Base-by-base conservation (phyloP, 2,329 filamentous ascomycete species). In the Diplodia corticola region DNA sequence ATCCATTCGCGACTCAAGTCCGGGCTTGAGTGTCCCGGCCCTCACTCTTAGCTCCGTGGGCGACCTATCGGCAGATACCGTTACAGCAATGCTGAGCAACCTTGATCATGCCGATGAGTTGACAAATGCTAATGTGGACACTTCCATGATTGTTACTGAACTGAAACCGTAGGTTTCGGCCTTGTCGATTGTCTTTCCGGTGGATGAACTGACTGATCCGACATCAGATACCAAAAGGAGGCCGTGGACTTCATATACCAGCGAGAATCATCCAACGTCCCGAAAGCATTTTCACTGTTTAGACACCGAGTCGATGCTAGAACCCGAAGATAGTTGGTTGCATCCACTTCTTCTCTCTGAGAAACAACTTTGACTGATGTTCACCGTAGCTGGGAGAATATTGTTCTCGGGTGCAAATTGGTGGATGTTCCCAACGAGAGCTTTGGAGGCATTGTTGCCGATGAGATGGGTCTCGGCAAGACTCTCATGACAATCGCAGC, bases 391-490 rank as follows among this genome's bases (percentile, higher is more conserved):
- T 46, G n/a, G 2, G 40, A 46, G 55, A 64, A 65, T n/a, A 15
- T 17, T 12, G 24, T 65, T 13, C 13, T 28, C 44, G 63, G 63
- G 10, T 13, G 30, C 17, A 54, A 24, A 54, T 55, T 28, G 20
- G 7, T 35, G 20, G 26, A 17, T 15, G 13, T 6, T 13, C 69
- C 69, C 7, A n/a, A 50, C 17, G 70, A 73, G 44, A 68, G 65
- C 30, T 69, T 69, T 51, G 79, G 73, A 50, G 82, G 82, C 0
- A 81, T 86, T 22, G 68, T 86, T 4, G 84, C 84, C 0, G 84
- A 86, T 70, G 84, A 86, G 65, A 86, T 86, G 84, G 85, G 84
- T 0, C 78, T 85, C 73, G 84, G 84, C 1, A 86, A 86, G 68
- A 82, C 84, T 0, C 76, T 85, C 10, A 81, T 82, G 9, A 80